These are phyloP conservation scores for Myotisia sp. DNA, from an alignment of 2,329 filamentous ascomycete species.

Conservation along the genomic window DNA sequence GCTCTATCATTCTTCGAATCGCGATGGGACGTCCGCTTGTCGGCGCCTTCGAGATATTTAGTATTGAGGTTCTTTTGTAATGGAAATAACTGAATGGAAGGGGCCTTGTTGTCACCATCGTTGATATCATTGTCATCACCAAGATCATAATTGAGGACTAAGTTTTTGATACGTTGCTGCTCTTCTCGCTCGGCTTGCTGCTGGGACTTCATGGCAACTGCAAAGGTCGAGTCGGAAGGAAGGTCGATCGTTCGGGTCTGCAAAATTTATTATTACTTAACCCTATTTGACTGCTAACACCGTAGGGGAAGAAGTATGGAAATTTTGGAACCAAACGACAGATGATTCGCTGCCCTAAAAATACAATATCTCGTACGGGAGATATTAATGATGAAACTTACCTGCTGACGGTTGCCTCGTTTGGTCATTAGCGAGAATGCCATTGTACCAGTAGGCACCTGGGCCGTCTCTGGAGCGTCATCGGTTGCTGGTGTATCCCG, in stretches of 20 bases:
- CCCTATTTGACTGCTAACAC: too few relatives aligned
- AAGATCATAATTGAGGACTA: conserved; percentile 92
- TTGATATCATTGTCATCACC: conserved; percentile 63
- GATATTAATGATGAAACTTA: conserved; percentile 24
- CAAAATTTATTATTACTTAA: background rate
- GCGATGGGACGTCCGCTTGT: conserved; percentile 32
- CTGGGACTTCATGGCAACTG: conserved; percentile 88
- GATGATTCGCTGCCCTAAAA: too few relatives aligned
- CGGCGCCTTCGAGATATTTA: conserved; percentile 24
- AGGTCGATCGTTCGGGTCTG: conserved; percentile 84
- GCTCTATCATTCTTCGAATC: conserved; percentile 39
- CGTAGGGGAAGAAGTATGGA: too few relatives aligned
- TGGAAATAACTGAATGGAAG: conserved; percentile 16
- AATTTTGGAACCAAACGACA: too few relatives aligned
- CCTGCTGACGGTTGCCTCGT: conserved; percentile 88
- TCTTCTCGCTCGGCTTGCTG: conserved; percentile 91
- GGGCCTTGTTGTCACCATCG: conserved; percentile 50
- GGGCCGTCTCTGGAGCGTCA: conserved; percentile 21
- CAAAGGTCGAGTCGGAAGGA: conserved; percentile 76
- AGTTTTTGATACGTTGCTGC: conserved; percentile 94
- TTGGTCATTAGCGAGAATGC: conserved; percentile 94
- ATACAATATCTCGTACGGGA: too few relatives aligned
- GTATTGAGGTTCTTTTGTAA: conserved; percentile 20
- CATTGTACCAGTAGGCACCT: conserved; percentile 51
- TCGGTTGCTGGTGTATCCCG: conserved; percentile 42